Base-by-base conservation (phyloP, 441 rosid genomes). In the Manihot esculenta region DNA sequence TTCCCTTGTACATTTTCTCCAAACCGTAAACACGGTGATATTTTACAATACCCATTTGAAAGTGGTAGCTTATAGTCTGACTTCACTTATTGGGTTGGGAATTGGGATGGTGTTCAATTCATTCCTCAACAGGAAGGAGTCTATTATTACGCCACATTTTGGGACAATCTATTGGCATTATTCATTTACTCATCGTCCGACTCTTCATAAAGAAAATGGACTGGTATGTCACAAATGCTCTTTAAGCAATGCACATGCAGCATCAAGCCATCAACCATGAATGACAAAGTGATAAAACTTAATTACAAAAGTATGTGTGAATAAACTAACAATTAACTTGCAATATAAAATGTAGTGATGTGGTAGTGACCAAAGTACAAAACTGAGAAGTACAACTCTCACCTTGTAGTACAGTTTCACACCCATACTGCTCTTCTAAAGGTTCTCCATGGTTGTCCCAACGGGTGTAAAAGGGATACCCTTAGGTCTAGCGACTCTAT, bases 401-500 rank as follows among this genome's bases (percentile, higher is more conserved):
- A 59, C 65, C 41, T 57, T 2, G 41, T 54, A 78, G 77, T 79
- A 77, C 84, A 74, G 73, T 62, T 65, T 42, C 48, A 67, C 53
- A 60, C 66, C 73, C 45, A 57, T 44, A 49, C 51, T 17, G 27
- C 53, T 27, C 51, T 53, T 53, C 86, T 85, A 85, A 3, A 85
- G 88, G 66, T 82, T 73, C 53, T 54, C 74, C 41, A 35, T 35
- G 3, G 1, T 1, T 30, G 33, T 30, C 10, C 72, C 85, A 84
- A 87, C 77, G 63, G 91, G 86, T 49, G 76, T 70, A 59, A 87
- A 91, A 63, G 75, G 74, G 69, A 45, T 54, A 61, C 56, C 74
- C 66, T 55, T 78, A 23, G 82, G 83, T 71, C 74, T 78, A 58
- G 70, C 73, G 38, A 83, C 60, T 59, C 75, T 84, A 71, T 89